These are phyloP conservation scores for Metschnikowia colocasiae DNA, from an alignment of 805 yeast species.

Conservation along the genomic window DNA sequence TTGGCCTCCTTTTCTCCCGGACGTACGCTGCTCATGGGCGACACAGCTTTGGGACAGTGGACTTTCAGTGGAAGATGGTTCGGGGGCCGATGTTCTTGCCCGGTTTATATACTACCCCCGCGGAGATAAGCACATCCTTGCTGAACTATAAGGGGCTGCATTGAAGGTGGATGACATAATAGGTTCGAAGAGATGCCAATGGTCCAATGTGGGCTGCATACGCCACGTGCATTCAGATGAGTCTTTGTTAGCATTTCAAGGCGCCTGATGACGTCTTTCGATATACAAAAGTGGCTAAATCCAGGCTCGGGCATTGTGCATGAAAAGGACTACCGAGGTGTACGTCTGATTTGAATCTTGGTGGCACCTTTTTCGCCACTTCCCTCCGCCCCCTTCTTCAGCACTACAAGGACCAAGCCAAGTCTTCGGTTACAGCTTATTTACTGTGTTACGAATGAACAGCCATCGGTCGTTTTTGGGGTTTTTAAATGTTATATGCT, in stretches of 20 bases:
- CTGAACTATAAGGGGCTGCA: not conserved
- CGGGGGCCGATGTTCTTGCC: not conserved
- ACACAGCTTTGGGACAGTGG: not conserved
- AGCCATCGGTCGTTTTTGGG: not conserved
- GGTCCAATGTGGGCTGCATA: not conserved
- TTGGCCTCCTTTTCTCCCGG: constrained; percentile 1
- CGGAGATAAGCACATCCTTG: not conserved
- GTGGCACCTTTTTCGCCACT: too few species aligned
- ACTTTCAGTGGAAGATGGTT: not conserved
- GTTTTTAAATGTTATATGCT: not conserved
- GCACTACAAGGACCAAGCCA: too few species aligned
- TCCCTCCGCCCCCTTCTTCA: too few species aligned
- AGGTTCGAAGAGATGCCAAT: not conserved
- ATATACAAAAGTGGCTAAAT: not conserved
- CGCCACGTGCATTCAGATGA: not conserved
- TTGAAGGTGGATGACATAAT: not conserved
- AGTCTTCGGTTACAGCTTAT: too few species aligned
- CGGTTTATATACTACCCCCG: not conserved
- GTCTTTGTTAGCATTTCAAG: not conserved
- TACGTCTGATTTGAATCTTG: too few species aligned
- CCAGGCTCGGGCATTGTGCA: not conserved
- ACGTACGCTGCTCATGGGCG: not conserved
- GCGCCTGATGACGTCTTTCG: not conserved
- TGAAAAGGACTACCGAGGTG: too few species aligned
- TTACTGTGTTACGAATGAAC: too few species aligned